Evolutionary conservation across 2,329 filamentous ascomycete species (phyloP), one percentile per base, ranked within the genome.

Genomic region (Colletotrichum chlorophyti): DNA sequence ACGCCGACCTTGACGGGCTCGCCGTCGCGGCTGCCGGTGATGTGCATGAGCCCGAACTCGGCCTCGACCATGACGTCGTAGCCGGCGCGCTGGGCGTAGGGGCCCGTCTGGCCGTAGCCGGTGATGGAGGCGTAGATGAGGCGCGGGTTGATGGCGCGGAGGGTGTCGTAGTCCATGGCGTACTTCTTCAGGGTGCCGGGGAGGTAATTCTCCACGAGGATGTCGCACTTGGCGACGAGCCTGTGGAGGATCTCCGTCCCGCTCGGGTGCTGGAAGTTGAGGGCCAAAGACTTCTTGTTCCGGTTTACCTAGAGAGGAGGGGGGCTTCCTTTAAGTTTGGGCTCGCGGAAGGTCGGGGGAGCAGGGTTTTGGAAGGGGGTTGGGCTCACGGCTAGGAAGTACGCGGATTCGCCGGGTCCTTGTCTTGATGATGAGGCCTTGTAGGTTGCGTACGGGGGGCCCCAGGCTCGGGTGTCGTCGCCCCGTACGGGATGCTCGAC

Each of bases 31-130:
- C 85, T 84, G 27, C 95, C 95, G 0, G 95, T 99, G 66, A 99
- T 98, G 76, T 99, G 95, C 95, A 99, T 99, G 54, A 99, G 78
- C 1, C 95, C 95, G 76, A 99, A 93, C 72, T 98, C 95, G 59
- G 95, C 95, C 78, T 99, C 95, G 10, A 99, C 94, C 94, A 99
- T 99, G 65, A 99, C 95, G 74, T 99, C 95, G 80, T 99, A 99
- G 5, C 95, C 95, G 4, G 95, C 93, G 12, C 95, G 84, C 63
- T 87, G 85, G 6, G 89, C 86, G 74, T 96, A 97, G 0, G 95
- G 95, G 0, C 95, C 95, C 1, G 91, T 97, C 72, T 99, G 95
- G 2, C 95, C 95, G 70, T 98, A 99, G 1, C 95, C 95, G 0
- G 95, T 99, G 66, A 99, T 96, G 65, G 92, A 97, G 12, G 94